These are phyloP conservation scores for Davidsoniella australis DNA, from an alignment of 2,329 filamentous ascomycete genomes.

Conservation along the genomic window DNA sequence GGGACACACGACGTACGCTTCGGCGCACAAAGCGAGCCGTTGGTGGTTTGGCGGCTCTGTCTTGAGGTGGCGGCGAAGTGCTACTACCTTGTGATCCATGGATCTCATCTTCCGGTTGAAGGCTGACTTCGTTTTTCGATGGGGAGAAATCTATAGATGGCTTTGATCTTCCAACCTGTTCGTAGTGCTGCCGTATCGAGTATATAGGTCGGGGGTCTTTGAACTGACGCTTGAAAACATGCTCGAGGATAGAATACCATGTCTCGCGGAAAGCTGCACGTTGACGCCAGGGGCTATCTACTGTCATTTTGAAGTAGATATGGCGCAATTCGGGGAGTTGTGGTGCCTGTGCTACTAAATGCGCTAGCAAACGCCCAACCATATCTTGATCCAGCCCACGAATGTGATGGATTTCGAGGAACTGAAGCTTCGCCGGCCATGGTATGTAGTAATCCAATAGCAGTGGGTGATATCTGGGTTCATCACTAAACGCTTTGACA, in stretches of 20 bases:
- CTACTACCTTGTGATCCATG: too few species aligned
- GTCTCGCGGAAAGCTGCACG: conserved; percentile 61
- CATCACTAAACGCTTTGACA: not conserved
- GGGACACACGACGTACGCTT: too few species aligned
- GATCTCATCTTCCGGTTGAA: too few species aligned
- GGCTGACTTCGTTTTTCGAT: too few species aligned
- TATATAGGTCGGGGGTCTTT: conserved; percentile 22
- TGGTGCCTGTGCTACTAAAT: conserved; percentile 54
- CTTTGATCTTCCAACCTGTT: not conserved
- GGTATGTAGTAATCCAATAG: conserved; percentile 17
- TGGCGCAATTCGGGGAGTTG: conserved; percentile 49
- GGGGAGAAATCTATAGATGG: too few species aligned
- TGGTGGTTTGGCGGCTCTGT: too few species aligned
- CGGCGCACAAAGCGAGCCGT: too few species aligned
- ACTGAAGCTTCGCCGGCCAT: conserved; percentile 59
- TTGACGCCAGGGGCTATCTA: conserved; percentile 68
- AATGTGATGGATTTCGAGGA: conserved; percentile 60
- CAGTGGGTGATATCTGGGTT: too few species aligned
- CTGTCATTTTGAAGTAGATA: conserved; percentile 57
- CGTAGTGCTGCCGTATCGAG: conserved; percentile 6
- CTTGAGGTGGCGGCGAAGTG: too few species aligned
- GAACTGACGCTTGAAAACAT: conserved; percentile 41
- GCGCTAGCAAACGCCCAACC: conserved; percentile 63
- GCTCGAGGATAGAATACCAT: conserved; percentile 56
- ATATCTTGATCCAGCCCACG: conserved; percentile 54